Evolutionary conservation across 371 early-diverging fungal genomes (phyloP).

Genomic region (Mucor ambiguus): DNA sequence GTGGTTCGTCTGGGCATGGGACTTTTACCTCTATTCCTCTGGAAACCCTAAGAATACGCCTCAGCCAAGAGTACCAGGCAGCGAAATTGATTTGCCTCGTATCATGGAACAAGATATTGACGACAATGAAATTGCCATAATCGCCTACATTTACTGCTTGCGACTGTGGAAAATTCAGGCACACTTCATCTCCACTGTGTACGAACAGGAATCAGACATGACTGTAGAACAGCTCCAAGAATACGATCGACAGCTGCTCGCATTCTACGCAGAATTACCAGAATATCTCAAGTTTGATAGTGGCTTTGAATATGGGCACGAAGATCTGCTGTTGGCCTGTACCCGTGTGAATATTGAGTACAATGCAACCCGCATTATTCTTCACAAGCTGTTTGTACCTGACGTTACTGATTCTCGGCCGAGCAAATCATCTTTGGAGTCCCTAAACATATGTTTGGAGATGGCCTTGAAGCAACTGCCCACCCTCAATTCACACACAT

Average conservation of each 20-base stretch:
- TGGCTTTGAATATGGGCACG: conserved; percentile 49
- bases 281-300: conserved; percentile 43
- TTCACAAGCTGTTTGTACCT: conserved; percentile 51
- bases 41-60: conserved; percentile 42
- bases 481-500: conserved; percentile 33
- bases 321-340: conserved; percentile 43
- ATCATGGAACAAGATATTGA: conserved; percentile 52
- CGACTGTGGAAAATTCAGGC: conserved; percentile 47
- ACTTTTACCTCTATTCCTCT: conserved; percentile 45
- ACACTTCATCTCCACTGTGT: conserved; percentile 37
- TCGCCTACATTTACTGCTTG: conserved; percentile 34
- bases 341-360: conserved; percentile 51
- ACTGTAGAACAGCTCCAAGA: conserved; percentile 42
- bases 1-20: conserved; percentile 54
- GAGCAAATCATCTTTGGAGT: conserved; percentile 35
- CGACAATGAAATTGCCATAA: conserved; percentile 36
- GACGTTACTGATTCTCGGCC: conserved; percentile 40
- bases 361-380: conserved; percentile 48
- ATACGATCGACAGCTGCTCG: conserved; percentile 36
- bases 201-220: conserved; percentile 49
- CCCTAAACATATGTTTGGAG: conserved; percentile 45
- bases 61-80: conserved; percentile 27
- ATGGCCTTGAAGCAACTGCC: conserved; percentile 38
- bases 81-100: conserved; percentile 35
- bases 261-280: conserved; percentile 35